Evolutionary conservation across 192 early-diverging fungal species (phyloP).

Genomic region (Podila verticillata): DNA sequence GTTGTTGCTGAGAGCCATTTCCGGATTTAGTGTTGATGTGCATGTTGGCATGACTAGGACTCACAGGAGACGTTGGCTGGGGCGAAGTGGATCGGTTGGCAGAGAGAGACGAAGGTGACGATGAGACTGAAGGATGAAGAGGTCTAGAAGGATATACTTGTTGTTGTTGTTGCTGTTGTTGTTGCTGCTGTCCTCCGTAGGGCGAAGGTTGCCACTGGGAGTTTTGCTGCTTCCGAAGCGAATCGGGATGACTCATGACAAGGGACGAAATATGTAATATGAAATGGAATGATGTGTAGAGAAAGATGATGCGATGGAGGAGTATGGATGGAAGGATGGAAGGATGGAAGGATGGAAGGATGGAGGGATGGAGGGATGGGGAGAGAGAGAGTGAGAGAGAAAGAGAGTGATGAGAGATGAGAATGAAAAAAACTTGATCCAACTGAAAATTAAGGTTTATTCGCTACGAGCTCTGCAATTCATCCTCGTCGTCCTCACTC

Average conservation of each 20-base stretch:
- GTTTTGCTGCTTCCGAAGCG: constrained; percentile 14
- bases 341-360: background rate
- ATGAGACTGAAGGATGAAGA: constrained; percentile 21
- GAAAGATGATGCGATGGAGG: background rate
- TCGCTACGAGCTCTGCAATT: too few relatives aligned
- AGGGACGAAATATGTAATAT: background rate
- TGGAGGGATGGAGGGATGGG: background rate
- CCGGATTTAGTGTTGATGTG: constrained; percentile 35
- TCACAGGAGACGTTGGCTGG: constrained; percentile 34
- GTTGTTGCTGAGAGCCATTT: constrained; percentile 1
- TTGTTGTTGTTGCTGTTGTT: constrained; percentile 20
- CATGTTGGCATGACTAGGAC: constrained; percentile 12
- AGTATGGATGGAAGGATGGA: background rate
- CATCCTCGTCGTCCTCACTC: constrained; percentile 6
- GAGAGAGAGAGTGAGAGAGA: background rate
- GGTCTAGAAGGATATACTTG: constrained; percentile 24
- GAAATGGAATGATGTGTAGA: background rate
- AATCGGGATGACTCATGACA: background rate
- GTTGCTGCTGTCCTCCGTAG: constrained; percentile 4
- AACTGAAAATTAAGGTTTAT: background rate
- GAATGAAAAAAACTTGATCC: background rate
- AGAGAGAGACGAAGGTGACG: constrained; percentile 8
- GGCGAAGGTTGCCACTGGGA: constrained; percentile 33
- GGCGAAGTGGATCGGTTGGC: constrained; percentile 38
- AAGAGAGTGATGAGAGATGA: background rate